These are phyloP conservation scores for Xenoacremonium recifei DNA, from an alignment of 2,329 filamentous ascomycete genomes.

Conservation along the genomic window DNA sequence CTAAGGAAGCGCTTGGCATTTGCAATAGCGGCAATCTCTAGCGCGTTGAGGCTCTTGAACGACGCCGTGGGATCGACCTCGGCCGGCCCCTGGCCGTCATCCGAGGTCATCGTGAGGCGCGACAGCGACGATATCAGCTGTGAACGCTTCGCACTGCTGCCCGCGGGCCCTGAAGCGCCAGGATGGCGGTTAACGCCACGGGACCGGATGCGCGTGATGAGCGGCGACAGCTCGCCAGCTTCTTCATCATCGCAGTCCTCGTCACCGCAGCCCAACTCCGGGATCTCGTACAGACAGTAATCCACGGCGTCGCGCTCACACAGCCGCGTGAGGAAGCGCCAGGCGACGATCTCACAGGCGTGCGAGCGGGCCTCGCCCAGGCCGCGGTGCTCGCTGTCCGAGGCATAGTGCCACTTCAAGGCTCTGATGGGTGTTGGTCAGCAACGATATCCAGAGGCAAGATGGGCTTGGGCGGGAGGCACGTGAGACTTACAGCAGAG, in stretches of 20 bases:
- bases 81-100: conserved; percentile 37
- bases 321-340: conserved; percentile 70
- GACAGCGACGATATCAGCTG: conserved; percentile 55
- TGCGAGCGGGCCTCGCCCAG: conserved; percentile 67
- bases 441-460: conserved; percentile 1
- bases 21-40: conserved; percentile 82
- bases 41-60: conserved; percentile 78
- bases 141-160: conserved; percentile 44
- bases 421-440: conserved; percentile 48
- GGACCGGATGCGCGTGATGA: conserved; percentile 38
- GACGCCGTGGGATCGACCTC: conserved; percentile 64
- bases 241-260: conserved; percentile 37
- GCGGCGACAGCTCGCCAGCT: conserved; percentile 46
- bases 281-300: conserved; percentile 72
- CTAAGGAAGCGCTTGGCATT: conserved; percentile 82
- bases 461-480: neutral
- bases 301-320: conserved; percentile 73
- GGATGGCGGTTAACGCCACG: conserved; percentile 17
- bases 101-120: conserved; percentile 44
- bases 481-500: conserved; percentile 60
- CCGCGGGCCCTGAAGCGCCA: conserved; percentile 27
- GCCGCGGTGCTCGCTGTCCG: conserved; percentile 61
- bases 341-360: conserved; percentile 79
- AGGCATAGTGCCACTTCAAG: conserved; percentile 71
- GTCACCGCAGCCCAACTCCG: conserved; percentile 36